These are phyloP conservation scores for Voacanga thouarsii DNA, from an alignment of 257 asterid species.

Conservation along the genomic window DNA sequence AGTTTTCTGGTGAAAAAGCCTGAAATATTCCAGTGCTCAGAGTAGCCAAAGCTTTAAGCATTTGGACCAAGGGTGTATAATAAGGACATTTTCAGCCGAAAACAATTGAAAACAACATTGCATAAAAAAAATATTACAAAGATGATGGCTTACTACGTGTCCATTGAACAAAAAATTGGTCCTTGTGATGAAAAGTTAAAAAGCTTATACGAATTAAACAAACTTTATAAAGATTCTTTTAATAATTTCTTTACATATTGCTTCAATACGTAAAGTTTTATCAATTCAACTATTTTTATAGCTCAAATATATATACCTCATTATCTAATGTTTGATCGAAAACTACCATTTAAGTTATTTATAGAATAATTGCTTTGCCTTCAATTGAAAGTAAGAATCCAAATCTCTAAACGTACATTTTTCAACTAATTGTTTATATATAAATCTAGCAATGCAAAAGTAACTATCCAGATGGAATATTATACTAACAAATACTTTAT, in stretches of 20 bases:
- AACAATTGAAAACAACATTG: conserved; percentile 11
- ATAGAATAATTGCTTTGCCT: background rate
- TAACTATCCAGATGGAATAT: background rate
- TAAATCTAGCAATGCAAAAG: background rate
- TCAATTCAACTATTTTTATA: no score
- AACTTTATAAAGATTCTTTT: background rate
- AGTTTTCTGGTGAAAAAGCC: conserved; percentile 1
- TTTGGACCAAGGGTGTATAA: background rate
- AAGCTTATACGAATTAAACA: conserved; percentile 2
- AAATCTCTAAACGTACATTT: background rate
- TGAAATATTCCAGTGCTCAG: background rate
- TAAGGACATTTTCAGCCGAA: conserved; percentile 14
- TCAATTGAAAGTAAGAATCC: background rate
- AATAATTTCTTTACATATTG: no score
- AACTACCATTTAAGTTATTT: no score
- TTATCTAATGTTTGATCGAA: no score
- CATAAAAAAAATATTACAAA: background rate
- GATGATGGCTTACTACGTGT: conserved; percentile 3
- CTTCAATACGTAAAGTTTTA: no score
- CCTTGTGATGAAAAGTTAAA: conserved; percentile 19
- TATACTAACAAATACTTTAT: no score
- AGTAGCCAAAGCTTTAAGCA: background rate
- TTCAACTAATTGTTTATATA: background rate
- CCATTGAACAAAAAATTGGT: conserved; percentile 8
- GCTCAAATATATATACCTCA: no score